Percentiles rank a stretch among this genome's conserved stretches.
These are phyloP conservation scores for Skeletonema grethae DNA, from an alignment of 108 stramenopile species.

Conservation along the genomic window DNA sequence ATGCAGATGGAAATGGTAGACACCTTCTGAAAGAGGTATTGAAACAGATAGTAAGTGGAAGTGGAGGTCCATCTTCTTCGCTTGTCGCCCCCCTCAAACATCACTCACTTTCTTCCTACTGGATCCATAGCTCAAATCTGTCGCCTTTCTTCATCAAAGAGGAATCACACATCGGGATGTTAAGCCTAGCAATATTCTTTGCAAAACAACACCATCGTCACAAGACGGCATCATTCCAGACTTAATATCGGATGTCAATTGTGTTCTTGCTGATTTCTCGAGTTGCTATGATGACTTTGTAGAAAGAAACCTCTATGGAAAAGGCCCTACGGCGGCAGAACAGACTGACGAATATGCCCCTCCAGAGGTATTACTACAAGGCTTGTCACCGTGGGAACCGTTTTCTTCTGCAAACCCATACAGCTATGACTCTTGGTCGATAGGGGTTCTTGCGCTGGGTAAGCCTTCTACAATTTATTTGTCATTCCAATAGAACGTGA, in stretches of 20 bases:
- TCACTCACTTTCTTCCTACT: background rate
- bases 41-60: conserved; percentile 51
- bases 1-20: background rate
- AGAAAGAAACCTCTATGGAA: conserved; percentile 61
- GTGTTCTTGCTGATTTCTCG: conserved; percentile 78
- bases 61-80: background rate
- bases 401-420: conserved; percentile 59
- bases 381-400: conserved; percentile 49
- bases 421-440: conserved; percentile 85
- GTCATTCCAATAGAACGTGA: conserved; percentile 19
- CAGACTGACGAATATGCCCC: conserved; percentile 86
- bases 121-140: conserved; percentile 38
- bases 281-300: conserved; percentile 76
- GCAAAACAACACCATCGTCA: conserved; percentile 40
- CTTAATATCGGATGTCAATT: conserved; percentile 38
- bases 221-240: conserved; percentile 30
- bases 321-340: conserved; percentile 66
- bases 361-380: conserved; percentile 66
- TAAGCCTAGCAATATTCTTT: conserved; percentile 82
- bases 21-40: conserved; percentile 52
- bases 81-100: background rate
- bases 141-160: conserved; percentile 61
- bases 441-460: conserved; percentile 68
- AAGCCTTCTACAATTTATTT: conserved; percentile 54
- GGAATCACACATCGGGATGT: conserved; percentile 84